Base-by-base conservation (phyloP, 148 eudicot species). In the Dysphania ambrosioides region DNA sequence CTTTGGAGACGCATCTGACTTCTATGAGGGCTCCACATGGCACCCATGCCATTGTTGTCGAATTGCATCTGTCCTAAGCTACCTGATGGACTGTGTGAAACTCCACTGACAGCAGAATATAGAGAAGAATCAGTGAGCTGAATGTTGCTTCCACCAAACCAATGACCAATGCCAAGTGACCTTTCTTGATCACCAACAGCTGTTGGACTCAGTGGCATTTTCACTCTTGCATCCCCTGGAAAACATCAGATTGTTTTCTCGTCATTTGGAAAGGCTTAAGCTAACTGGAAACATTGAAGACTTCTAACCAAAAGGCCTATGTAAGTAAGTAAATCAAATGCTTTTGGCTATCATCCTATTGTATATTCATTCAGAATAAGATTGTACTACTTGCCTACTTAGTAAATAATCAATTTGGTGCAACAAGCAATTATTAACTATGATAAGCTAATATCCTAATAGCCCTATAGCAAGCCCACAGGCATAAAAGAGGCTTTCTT, bases 61-160 rank as follows among this genome's bases (percentile, higher is more conserved):
- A 88, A 86, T 83, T 87, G 97, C 88, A 95, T 87, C 77, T 95
- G 96, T 41, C 97, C 97, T 81, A 95, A 88, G 82, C 86, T 95
- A 83, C 91, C 92, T 15, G 99, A 88, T 35, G 83, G 79, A 83
- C 99, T 92, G 79, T 95, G 99, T 18, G 90, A 77, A 62, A 92
- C 93, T 66, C 91, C 83, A 72, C 88, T 86, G 36, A 88, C 83
- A 42, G 88, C 80, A 47, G 92, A 83, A 77, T 83, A 89, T 38
- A 82, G 75, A 38, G 97, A 79, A 23, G 89, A 80, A 53, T 91
- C 97, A 66, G 88, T 51, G 56, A 92, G 89, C 89, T 90, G 92
- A 63, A 90, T 82, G 82, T 85, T 83, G 66, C 85, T 75, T 55
- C 87, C 88, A 40, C 85, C 79, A 42, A 83, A 71, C 83, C 87